A percentile compares a stretch with the other conserved stretches of the same genome.
phyloP scores from a whole-genome alignment of 208 protist genomes.

The Trypanosoma rangeli region DNA sequence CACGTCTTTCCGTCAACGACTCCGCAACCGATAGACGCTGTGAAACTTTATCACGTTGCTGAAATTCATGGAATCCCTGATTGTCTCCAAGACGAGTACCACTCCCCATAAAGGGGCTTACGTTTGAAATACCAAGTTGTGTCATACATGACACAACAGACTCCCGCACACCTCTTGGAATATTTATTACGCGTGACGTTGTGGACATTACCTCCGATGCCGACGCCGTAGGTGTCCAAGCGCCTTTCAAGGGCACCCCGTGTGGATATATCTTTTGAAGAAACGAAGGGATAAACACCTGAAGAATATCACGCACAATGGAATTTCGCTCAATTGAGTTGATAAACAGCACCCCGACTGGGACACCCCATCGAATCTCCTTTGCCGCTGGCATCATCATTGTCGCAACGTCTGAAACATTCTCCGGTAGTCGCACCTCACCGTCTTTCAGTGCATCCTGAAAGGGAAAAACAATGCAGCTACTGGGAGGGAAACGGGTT shows the following conservation, averaged over 20 bases:
- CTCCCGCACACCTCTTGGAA: slow-evolving; percentile 19
- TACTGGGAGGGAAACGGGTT: slow-evolving; percentile 4
- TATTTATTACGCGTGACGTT: slow-evolving; percentile 1
- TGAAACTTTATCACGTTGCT: not conserved
- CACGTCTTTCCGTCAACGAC: not conserved
- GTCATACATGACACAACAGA: slow-evolving; percentile 3
- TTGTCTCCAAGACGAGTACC: slow-evolving; percentile 10
- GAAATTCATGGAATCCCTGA: not conserved
- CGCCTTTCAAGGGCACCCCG: slow-evolving; percentile 40
- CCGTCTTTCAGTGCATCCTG: slow-evolving; percentile 5
- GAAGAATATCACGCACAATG: slow-evolving; percentile 43
- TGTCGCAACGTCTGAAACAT: slow-evolving; percentile 1
- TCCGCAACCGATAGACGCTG: not conserved
- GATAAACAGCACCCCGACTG: slow-evolving; percentile 20
- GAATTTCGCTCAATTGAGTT: slow-evolving; percentile 12
- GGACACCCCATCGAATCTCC: slow-evolving; percentile 16
- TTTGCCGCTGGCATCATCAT: slow-evolving; percentile 14
- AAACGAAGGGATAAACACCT: slow-evolving; percentile 50
- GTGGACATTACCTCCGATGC: not conserved
- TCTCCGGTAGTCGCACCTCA: slow-evolving; percentile 17
- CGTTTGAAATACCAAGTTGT: not conserved
- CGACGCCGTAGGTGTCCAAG: slow-evolving; percentile 26
- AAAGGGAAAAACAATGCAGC: slow-evolving; percentile 21
- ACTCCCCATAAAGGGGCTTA: not conserved
- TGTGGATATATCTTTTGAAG: slow-evolving; percentile 41